A percentile compares a stretch with the other conserved stretches of the same genome.
Evolutionary conservation across 331 rosid species (phyloP).

Genomic region (Prunus yedoensis): DNA sequence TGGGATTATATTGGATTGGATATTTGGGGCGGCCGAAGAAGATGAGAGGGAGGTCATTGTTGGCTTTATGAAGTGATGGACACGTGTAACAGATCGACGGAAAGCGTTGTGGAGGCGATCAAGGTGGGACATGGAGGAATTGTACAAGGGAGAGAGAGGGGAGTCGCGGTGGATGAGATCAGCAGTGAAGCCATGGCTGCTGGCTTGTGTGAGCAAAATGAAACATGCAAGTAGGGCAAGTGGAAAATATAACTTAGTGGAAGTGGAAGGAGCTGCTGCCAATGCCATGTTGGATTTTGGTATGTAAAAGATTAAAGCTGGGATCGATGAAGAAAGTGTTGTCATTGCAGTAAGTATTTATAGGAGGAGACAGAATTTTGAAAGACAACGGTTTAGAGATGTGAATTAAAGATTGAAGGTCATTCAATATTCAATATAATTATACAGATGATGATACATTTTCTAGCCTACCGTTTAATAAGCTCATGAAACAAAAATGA

Average conservation of each 20-base stretch:
- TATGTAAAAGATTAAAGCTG: not conserved
- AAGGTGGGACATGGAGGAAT: conserved; percentile 30
- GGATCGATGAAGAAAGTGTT: not conserved
- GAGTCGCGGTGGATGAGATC: conserved; percentile 57
- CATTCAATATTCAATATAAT: no score
- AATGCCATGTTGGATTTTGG: not conserved
- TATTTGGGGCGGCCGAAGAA: not conserved
- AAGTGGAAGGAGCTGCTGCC: not conserved
- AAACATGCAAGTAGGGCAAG: not conserved
- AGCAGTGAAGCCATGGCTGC: conserved; percentile 17
- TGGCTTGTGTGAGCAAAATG: not conserved
- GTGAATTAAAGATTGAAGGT: not conserved
- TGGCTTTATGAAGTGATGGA: conserved; percentile 5
- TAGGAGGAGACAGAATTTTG: not conserved
- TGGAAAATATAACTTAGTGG: not conserved
- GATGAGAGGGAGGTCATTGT: not conserved
- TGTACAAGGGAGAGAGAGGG: conserved; percentile 40
- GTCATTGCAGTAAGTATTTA: not conserved
- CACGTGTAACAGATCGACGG: conserved; percentile 43
- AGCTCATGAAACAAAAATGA: not conserved
- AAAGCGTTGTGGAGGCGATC: conserved; percentile 37
- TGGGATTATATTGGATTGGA: conserved; percentile 19
- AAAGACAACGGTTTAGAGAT: not conserved
- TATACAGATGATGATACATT: not conserved
- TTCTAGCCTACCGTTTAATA: not conserved